Conservation (phyloP, 768 basidiomycete species). For the Lentinula aciculospora region DNA sequence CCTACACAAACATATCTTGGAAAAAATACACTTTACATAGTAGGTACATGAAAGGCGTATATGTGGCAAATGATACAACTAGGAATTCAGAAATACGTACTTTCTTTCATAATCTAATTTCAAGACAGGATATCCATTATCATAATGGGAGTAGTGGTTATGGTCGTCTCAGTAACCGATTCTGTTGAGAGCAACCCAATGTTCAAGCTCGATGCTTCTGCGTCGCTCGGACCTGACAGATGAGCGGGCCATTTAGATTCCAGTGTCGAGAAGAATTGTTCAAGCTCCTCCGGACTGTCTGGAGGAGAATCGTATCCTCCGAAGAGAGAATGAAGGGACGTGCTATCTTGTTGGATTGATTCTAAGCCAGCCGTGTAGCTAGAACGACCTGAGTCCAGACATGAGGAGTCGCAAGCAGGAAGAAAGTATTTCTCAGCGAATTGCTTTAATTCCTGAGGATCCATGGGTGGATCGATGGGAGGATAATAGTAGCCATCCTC, state of each 20-base stretch:
- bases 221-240: background rate
- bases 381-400: too few relatives aligned
- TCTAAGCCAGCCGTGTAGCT: background rate
- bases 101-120: background rate
- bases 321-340: background rate
- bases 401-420: background rate
- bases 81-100: background rate
- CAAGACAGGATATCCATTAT: background rate
- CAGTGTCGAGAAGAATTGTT: background rate
- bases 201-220: background rate
- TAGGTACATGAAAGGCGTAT: too few relatives aligned
- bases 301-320: background rate
- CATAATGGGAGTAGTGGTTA: background rate
- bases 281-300: background rate
- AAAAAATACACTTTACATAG: too few relatives aligned
- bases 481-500: background rate
- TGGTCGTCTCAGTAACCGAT: background rate
- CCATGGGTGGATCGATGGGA: background rate
- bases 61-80: too few relatives aligned
- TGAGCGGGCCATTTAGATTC: background rate
- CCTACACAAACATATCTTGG: too few relatives aligned
- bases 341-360: background rate
- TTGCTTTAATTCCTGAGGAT: background rate
- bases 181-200: too few relatives aligned
- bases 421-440: constrained; percentile 1